These are phyloP conservation scores for Aphanomyces astaci DNA, from an alignment of 352 stramenopile species.

Conservation along the genomic window DNA sequence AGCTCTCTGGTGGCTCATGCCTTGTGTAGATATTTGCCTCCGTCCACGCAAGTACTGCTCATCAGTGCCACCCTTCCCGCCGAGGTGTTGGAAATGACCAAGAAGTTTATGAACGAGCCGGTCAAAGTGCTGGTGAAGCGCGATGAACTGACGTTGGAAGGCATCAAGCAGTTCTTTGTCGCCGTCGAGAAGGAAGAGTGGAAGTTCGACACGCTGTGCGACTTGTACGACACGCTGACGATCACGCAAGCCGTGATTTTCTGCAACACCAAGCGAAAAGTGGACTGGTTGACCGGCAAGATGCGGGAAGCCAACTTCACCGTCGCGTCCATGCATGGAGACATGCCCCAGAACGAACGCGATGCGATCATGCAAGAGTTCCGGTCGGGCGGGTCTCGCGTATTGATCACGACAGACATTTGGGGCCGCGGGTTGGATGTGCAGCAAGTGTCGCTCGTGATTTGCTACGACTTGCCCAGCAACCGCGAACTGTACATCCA, in stretches of 20 bases:
- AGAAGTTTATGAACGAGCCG: slow-evolving; percentile 97
- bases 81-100: slow-evolving; percentile 94
- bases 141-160: slow-evolving; percentile 95
- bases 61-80: slow-evolving; percentile 92
- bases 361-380: slow-evolving; percentile 97
- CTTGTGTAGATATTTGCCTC: slow-evolving; percentile 56
- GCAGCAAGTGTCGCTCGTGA: slow-evolving; percentile 95
- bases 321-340: slow-evolving; percentile 95
- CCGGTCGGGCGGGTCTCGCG: slow-evolving; percentile 86
- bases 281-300: slow-evolving; percentile 94
- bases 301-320: slow-evolving; percentile 97
- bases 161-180: slow-evolving; percentile 99
- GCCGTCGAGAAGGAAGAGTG: slow-evolving; percentile 97
- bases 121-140: slow-evolving; percentile 95
- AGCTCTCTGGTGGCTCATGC: neutral
- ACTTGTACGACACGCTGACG: slow-evolving; percentile 98
- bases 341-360: slow-evolving; percentile 93
- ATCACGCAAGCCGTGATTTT: slow-evolving; percentile 99
- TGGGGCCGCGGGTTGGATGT: slow-evolving; percentile 97
- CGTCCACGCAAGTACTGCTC: slow-evolving; percentile 90
- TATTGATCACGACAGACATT: slow-evolving; percentile 97
- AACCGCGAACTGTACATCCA: slow-evolving; percentile 97
- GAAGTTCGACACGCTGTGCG: slow-evolving; percentile 98
- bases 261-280: slow-evolving; percentile 97
- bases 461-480: slow-evolving; percentile 96